phyloP scores from a whole-genome alignment of 148 eudicot genomes.

The Cornus suecica region DNA sequence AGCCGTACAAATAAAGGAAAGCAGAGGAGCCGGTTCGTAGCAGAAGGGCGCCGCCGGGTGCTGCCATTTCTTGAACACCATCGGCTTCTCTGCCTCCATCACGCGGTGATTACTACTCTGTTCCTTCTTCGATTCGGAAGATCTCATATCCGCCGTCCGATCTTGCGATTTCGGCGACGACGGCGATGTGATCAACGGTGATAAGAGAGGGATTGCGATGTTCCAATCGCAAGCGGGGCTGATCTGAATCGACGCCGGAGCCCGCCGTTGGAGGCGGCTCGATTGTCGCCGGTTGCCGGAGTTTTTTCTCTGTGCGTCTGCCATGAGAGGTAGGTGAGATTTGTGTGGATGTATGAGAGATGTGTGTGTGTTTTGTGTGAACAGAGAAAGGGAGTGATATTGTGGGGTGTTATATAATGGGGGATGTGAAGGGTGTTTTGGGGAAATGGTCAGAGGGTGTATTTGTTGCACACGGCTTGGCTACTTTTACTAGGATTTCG shows the following conservation, averaged over 20 bases:
- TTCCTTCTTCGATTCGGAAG: not conserved
- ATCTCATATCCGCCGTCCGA: slow-evolving; percentile 27
- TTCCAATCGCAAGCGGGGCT: slow-evolving; percentile 55
- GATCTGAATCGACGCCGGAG: slow-evolving; percentile 64
- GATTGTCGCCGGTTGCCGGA: slow-evolving; percentile 31
- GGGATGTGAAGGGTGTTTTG: not conserved
- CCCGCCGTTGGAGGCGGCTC: slow-evolving; percentile 52
- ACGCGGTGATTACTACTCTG: not conserved
- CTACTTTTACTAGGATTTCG: too few relatives aligned
- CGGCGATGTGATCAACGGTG: slow-evolving; percentile 38
- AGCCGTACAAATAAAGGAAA: slow-evolving; percentile 6
- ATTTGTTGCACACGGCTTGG: not conserved
- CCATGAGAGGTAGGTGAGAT: slow-evolving; percentile 15
- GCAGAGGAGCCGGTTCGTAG: slow-evolving; percentile 24
- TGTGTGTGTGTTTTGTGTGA: not conserved
- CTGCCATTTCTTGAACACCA: slow-evolving; percentile 38
- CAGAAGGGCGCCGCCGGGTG: slow-evolving; percentile 44
- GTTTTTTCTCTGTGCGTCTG: slow-evolving; percentile 14
- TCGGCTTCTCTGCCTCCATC: slow-evolving; percentile 22
- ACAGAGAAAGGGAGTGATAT: not conserved
- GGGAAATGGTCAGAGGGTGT: not conserved
- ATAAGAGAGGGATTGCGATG: slow-evolving; percentile 65
- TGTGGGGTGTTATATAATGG: not conserved
- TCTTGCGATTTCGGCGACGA: slow-evolving; percentile 39
- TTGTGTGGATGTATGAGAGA: not conserved